phyloP scores from a whole-genome alignment of 2,329 filamentous ascomycete species.

The Monosporascus cannonballus region DNA sequence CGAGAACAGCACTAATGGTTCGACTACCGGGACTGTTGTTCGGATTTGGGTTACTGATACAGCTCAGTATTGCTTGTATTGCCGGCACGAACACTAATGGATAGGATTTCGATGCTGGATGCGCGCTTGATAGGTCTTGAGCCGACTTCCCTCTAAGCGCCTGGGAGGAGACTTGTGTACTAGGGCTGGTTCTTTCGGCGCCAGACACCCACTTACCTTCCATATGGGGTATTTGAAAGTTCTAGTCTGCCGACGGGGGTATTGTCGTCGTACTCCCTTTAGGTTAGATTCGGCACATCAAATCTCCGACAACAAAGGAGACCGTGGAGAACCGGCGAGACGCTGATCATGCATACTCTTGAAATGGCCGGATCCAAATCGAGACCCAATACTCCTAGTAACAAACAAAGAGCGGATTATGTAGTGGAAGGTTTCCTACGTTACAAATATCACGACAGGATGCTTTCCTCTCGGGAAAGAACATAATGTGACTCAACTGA shows the following conservation, averaged over 20 bases:
- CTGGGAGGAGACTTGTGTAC: neutral
- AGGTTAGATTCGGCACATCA: neutral
- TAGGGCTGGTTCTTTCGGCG: neutral
- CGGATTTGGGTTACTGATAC: neutral
- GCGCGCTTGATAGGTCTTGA: neutral
- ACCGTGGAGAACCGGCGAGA: neutral
- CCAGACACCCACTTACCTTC: neutral
- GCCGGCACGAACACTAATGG: neutral
- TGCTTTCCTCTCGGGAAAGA: too few species aligned
- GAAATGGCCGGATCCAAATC: too few species aligned
- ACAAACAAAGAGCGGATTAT: too few species aligned
- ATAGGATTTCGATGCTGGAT: neutral
- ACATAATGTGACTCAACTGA: too few species aligned
- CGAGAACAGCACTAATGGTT: too few species aligned
- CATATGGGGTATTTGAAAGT: neutral
- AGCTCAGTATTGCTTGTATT: neutral
- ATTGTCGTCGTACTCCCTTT: neutral
- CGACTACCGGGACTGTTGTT: too few species aligned
- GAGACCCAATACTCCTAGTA: too few species aligned
- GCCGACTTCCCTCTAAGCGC: neutral
- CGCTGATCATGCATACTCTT: neutral
- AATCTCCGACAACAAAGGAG: neutral
- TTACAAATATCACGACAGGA: too few species aligned
- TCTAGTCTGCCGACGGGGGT: neutral
- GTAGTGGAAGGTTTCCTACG: too few species aligned